A percentile compares a stretch with the other conserved stretches of the same genome.
Conservation (phyloP, 2,329 filamentous ascomycete genomes). For the Ciborinia camelliae region DNA sequence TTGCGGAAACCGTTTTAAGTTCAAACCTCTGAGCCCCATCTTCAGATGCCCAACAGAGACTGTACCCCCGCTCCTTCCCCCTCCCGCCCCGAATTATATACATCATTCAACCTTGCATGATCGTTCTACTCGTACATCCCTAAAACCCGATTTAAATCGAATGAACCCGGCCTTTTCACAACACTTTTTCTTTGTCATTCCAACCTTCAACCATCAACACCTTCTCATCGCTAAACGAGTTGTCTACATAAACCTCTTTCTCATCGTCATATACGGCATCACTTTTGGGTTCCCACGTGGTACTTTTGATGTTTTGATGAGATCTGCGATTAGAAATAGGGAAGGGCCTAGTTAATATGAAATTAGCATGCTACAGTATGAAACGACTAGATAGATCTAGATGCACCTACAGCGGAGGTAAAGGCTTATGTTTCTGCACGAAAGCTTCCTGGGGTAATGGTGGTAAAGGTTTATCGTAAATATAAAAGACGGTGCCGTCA, state of each 20-base stretch:
- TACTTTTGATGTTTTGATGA: neutral
- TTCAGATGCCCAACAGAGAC: neutral
- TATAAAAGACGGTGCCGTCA: slow-evolving; percentile 15
- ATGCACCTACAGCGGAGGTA: slow-evolving; percentile 11
- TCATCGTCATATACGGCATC: slow-evolving; percentile 4
- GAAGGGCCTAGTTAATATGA: neutral
- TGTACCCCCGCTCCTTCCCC: no score
- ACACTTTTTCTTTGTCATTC: neutral
- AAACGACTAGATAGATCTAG: neutral
- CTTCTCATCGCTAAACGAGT: slow-evolving; percentile 15
- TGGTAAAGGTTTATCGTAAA: slow-evolving; percentile 18
- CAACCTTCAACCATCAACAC: neutral
- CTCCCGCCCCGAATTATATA: neutral
- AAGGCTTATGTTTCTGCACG: slow-evolving; percentile 5
- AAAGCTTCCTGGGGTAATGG: slow-evolving; percentile 12
- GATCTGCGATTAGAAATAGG: neutral
- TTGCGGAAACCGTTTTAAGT: neutral
- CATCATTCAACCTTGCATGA: neutral
- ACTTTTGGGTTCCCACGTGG: neutral
- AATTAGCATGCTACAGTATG: neutral
- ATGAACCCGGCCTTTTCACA: neutral
- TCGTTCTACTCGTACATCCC: no score
- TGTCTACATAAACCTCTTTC: slow-evolving; percentile 14
- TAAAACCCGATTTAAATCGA: neutral
- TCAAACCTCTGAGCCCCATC: neutral